These are phyloP conservation scores for Daphne laureola DNA, from an alignment of 441 rosid species.

Conservation along the genomic window DNA sequence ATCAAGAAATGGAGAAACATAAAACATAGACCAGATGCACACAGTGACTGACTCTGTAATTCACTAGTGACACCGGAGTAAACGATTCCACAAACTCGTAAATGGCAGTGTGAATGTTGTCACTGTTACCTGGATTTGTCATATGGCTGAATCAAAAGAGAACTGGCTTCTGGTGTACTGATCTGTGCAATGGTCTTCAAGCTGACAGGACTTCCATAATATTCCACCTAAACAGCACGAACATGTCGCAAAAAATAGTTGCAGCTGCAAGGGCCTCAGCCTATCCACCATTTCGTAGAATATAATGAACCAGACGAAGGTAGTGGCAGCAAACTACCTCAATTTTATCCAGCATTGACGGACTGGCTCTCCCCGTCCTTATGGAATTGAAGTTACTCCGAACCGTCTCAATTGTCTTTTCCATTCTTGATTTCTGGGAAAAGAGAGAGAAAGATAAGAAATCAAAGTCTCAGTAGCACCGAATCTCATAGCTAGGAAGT, in stretches of 20 bases:
- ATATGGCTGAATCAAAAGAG: constrained; percentile 85
- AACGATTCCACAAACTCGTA: no score
- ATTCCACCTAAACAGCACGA: constrained; percentile 53
- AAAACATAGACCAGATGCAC: not conserved
- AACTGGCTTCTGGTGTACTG: constrained; percentile 76
- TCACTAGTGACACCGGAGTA: no score
- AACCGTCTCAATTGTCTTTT: constrained; percentile 72
- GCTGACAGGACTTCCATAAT: constrained; percentile 88
- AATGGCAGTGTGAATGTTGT: no score
- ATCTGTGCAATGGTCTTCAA: constrained; percentile 92
- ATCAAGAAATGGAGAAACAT: constrained; percentile 11
- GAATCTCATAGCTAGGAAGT: not conserved
- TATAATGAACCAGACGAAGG: not conserved
- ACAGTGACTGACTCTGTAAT: no score
- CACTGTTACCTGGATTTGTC: constrained; percentile 76
- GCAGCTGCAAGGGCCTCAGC: no score
- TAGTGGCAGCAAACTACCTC: constrained; percentile 32
- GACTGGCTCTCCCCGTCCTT: constrained; percentile 78
- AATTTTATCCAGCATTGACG: constrained; percentile 75
- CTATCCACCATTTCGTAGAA: no score
- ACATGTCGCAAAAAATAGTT: no score
- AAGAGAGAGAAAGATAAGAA: not conserved
- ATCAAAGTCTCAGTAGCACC: no score
- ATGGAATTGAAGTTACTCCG: constrained; percentile 64
- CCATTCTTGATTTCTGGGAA: constrained; percentile 71